Percentiles rank a stretch among this genome's conserved stretches.
These are phyloP conservation scores for Petrea volubilis DNA, from an alignment of 257 asterid genomes.

Conservation along the genomic window DNA sequence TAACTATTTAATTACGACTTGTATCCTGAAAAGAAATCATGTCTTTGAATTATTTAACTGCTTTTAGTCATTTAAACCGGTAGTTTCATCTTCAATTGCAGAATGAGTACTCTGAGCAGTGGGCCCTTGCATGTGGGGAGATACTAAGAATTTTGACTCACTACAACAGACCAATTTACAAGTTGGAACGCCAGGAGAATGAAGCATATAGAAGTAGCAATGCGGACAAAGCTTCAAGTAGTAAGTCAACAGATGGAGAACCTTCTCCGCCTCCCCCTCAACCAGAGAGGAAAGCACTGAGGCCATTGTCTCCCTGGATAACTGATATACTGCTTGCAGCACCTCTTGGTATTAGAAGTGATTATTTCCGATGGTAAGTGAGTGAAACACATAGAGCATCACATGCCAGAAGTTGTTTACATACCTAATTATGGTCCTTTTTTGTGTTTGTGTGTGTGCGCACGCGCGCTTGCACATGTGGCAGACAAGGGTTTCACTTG, in stretches of 20 bases:
- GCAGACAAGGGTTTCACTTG: no score
- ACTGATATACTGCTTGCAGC: conserved; percentile 94
- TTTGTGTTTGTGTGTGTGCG: no score
- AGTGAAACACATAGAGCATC: conserved; percentile 12
- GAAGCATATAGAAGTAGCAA: conserved; percentile 74
- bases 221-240: conserved; percentile 71
- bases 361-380: conserved; percentile 96
- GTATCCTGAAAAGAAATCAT: conserved; percentile 1
- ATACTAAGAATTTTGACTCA: conserved; percentile 89
- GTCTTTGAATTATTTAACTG: not conserved
- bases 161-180: conserved; percentile 91
- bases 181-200: conserved; percentile 61
- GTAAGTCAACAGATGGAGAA: conserved; percentile 50
- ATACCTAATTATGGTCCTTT: not conserved
- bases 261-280: conserved; percentile 47
- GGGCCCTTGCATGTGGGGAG: conserved; percentile 99
- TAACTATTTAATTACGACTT: not conserved
- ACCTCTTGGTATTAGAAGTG: conserved; percentile 95
- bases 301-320: conserved; percentile 97
- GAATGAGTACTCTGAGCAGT: conserved; percentile 95
- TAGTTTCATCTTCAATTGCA: conserved; percentile 38
- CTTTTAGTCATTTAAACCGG: conserved; percentile 10
- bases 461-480: no score
- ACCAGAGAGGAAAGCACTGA: conserved; percentile 78
- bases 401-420: not conserved